phyloP scores from a whole-genome alignment of 495 filamentous ascomycete genomes.

The Penicillium samsonianum region DNA sequence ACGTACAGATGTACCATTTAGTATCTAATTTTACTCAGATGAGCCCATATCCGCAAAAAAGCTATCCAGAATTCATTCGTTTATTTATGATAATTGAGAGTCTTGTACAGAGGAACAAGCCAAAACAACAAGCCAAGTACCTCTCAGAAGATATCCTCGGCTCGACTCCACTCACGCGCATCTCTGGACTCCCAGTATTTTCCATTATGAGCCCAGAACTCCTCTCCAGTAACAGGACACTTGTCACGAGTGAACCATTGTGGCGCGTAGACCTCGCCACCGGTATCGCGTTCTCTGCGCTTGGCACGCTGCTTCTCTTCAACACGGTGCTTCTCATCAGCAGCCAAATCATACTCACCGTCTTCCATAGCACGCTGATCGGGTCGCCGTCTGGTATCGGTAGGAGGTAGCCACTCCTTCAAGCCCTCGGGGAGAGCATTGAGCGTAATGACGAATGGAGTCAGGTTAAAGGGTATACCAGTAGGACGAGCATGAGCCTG shows the following conservation, averaged over 20 bases:
- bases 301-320: conserved; percentile 90
- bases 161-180: conserved; percentile 51
- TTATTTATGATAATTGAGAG: conserved; percentile 20
- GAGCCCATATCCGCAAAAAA: not conserved
- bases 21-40: not conserved
- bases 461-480: conserved; percentile 94
- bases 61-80: conserved; percentile 15
- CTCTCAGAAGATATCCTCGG: conserved; percentile 65
- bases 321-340: conserved; percentile 89
- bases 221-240: conserved; percentile 81
- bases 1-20: too few species aligned
- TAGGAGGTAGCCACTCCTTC: conserved; percentile 74
- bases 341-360: conserved; percentile 89
- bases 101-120: conserved; percentile 21
- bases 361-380: conserved; percentile 99
- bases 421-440: conserved; percentile 83
- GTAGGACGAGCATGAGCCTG: conserved; percentile 77
- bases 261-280: conserved; percentile 78
- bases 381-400: conserved; percentile 84
- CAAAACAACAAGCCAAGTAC: not conserved
- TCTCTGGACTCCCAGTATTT: conserved; percentile 76
- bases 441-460: conserved; percentile 91
- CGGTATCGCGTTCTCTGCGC: conserved; percentile 68
- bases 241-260: conserved; percentile 77
- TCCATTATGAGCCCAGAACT: conserved; percentile 85